Base-by-base conservation (phyloP, 2,329 filamentous ascomycete genomes). In the Colletotrichum eleusines region DNA sequence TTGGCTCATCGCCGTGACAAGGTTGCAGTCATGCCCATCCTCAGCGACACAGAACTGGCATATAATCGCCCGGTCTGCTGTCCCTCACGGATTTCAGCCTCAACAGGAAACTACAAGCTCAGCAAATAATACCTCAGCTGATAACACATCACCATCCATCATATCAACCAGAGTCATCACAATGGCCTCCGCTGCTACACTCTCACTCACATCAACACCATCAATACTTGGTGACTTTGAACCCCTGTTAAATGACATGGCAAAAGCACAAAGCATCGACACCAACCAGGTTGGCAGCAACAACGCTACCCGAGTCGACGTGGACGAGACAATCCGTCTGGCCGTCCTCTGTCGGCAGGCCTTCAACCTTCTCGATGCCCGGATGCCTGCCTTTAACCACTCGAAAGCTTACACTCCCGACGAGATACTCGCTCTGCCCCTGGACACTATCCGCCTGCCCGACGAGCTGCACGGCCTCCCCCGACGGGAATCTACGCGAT, bases 371-470 rank as follows among this genome's bases (percentile, higher is more conserved):
- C 75, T 82, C 5, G 68, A 74, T n/a, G 61, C 68, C 31, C 40
- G 74, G 50, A 72, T 80, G 38, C 75, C 77, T 0, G 65, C 63
- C 55, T 78, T 82, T 60, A 72, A 77, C 23, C 78, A 77, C 8
- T 75, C 76, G 48, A 68, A 74, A 44, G 66, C 77, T 11, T 80
- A 78, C 66, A 80, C 79, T 9, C 75, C 75, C 18, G 79, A 80
- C 38, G 81, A 81, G 69, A 81, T 82, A 58, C 73, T 81, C 54
- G 73, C 74, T 7, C 74, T 82, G 26, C 80, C 80, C 0, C 63
- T 82, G 26, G 73, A 74, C 58, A 73, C 73, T 40, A 62, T 79
- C 26, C 77, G 79, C 18, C 72, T 80, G 40, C 70, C 76, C 14
- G 78, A 80, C 63, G 73, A 71, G 35, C 73, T 82, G 23, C 74